phyloP scores from a whole-genome alignment of 257 asterid genomes.

The Nemophila menziesii region DNA sequence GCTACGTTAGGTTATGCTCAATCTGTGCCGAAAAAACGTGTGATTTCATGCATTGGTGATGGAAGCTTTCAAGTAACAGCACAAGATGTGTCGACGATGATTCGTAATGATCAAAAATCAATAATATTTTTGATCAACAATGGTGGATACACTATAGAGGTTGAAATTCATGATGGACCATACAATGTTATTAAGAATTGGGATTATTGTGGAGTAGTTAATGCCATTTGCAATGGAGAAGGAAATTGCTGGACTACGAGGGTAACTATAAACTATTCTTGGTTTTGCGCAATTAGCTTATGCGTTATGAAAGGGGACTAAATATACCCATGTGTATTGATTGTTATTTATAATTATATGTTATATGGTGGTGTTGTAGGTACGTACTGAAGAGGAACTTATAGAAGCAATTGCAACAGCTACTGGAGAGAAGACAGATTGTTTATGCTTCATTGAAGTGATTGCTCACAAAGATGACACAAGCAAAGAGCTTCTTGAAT shows the following conservation, averaged over 20 bases:
- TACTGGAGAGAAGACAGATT: slow-evolving; percentile 35
- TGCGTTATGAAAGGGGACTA: no score
- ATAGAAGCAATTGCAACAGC: slow-evolving; percentile 38
- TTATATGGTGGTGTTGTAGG: slow-evolving; percentile 18
- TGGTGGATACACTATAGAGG: slow-evolving; percentile 66
- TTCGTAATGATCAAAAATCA: slow-evolving; percentile 37
- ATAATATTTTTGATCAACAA: slow-evolving; percentile 66
- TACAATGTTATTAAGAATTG: slow-evolving; percentile 68
- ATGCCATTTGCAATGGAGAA: slow-evolving; percentile 51
- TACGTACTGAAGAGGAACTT: slow-evolving; percentile 45
- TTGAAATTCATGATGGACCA: slow-evolving; percentile 69
- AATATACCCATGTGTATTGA: no score
- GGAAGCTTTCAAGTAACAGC: slow-evolving; percentile 81
- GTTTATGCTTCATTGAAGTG: slow-evolving; percentile 62
- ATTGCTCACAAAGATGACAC: slow-evolving; percentile 60
- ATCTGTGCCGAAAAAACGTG: slow-evolving; percentile 40
- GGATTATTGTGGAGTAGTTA: slow-evolving; percentile 54
- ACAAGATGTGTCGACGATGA: slow-evolving; percentile 63
- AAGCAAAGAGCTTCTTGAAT: slow-evolving; percentile 59
- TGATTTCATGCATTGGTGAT: slow-evolving; percentile 56
- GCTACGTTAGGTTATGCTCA: slow-evolving; percentile 68
- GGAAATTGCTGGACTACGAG: slow-evolving; percentile 65
- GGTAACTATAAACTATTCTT: slow-evolving; percentile 14
- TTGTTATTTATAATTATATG: not conserved
- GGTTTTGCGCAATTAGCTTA: not conserved